Evolutionary conservation across 2,329 filamentous ascomycete genomes (phyloP), one percentile per base, ranked within the genome.

Genomic region (Ophiostoma ulmi): DNA sequence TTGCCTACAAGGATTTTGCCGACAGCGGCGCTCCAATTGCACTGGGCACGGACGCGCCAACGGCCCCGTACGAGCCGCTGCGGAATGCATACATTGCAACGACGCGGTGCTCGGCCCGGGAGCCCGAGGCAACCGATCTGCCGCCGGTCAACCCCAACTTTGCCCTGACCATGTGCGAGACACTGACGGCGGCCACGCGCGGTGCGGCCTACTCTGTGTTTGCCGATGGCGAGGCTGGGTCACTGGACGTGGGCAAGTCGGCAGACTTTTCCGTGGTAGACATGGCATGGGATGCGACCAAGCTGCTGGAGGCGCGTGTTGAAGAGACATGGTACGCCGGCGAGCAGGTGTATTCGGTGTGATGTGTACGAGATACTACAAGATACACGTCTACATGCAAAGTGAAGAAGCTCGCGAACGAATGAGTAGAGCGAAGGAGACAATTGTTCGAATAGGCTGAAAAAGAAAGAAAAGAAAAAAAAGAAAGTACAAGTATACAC

Each of bases 61-160:
- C 87, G 0, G 87, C 87, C 1, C 85, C 85, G 1, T 83, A 86
- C 74, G 75, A 80, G 1, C 82, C 86, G 8, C 78, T 88, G 63
- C 81, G 80, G 2, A 89, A 89, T 72, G 73, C 88, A 6, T 88
- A 88, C 75, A 82, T 87, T 3, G 87, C 85, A 0, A 85, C 86
- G 1, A 89, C 86, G 26, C 79, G 87, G 55, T 81, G 80, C 61
- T 87, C 85, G 0, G 85, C 85, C 8, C 78, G 84, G 5, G 82
- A 87, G 73, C 83, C 82, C 0, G 78, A 77, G 0, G 73, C 77
- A 38, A 76, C 80, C 48, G 78, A 78, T 5, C 70, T 71, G 44
- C 41, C 41, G 6, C 78, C 79, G 0, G 81, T 87, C 0, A 88
- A 88, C 73, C 80, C 80, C 3, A 78, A 86, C 35, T 87, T 86